Evolutionary conservation across 495 filamentous ascomycete species (phyloP), one percentile per base, ranked within the genome.

Genomic region (Aspergillus ostianus): DNA sequence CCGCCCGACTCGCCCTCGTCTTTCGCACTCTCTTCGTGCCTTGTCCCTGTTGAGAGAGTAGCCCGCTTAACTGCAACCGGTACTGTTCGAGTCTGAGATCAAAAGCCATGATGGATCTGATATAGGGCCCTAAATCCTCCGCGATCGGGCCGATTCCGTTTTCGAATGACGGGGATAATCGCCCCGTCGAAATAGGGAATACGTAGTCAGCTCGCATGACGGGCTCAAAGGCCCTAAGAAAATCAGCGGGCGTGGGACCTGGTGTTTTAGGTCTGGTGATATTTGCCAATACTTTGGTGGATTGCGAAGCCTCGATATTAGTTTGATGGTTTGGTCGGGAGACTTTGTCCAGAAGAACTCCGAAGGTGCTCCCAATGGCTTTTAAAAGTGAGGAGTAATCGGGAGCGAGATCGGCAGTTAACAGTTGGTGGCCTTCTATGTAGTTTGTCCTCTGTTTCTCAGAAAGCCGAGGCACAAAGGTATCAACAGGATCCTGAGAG

Each of bases 101-200:
- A 65, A 89, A 89, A 0, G 84, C 75, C 27, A 91, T 86, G 62
- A 97, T 96, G 10, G 80, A 76, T 19, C 94, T 87, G 20, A 96
- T 81, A 63, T 90, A 97, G 0, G 93, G 93, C 0, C 90, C 91
- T 7, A 97, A 73, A 59, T 98, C 94, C 48, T 88, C 80, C 5
- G 78, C 77, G 36, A 97, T 82, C 9, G 85, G 74, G 3, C 73
- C 65, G 45, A 86, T 66, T 0, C 85, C 83, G 41, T 90, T 83
- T 57, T 95, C 90, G 59, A 96, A 90, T 0, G 86, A 80, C 0
- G 90, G 91, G 0, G 84, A 70, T 18, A 60, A 59, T 36, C 68
- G 79, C 52, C 66, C 71, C 30, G 62, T 71, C 15, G 67, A 53
- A 7, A 62, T 59, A 18, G 64, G 67, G 47, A 67, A 65, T 0